phyloP scores from a whole-genome alignment of 176 grass and related monocot genomes.

The Cocos nucifera region DNA sequence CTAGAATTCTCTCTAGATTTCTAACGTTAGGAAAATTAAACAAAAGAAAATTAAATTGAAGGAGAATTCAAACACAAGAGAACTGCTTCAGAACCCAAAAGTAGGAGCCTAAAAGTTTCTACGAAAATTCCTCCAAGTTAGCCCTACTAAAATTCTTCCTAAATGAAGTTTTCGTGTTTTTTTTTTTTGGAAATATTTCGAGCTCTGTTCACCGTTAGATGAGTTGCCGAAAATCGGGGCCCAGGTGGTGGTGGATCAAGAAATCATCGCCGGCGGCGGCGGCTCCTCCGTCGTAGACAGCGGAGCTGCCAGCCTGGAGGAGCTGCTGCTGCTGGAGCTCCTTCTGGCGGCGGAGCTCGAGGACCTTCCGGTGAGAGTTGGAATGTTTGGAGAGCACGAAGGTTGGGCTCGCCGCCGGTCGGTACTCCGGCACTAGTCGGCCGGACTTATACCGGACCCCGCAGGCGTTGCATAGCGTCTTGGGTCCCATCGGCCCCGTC shows the following conservation, averaged over 20 bases:
- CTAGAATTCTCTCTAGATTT: constrained; percentile 31
- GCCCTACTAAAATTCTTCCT: constrained; percentile 22
- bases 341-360: constrained; percentile 26
- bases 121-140: too few species aligned
- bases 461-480: constrained; percentile 21
- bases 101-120: constrained; percentile 11
- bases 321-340: constrained; percentile 6
- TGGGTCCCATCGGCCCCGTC: constrained; percentile 18
- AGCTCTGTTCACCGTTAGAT: constrained; percentile 31
- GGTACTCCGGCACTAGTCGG: constrained; percentile 15
- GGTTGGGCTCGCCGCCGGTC: constrained; percentile 15
- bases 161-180: background rate
- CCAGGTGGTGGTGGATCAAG: constrained; percentile 10
- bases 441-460: constrained; percentile 21
- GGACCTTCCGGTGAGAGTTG: constrained; percentile 23
- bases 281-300: background rate
- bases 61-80: constrained; percentile 14
- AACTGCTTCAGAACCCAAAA: constrained; percentile 19
- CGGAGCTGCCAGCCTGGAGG: too few species aligned
- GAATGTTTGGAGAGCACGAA: constrained; percentile 17
- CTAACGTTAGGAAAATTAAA: constrained; percentile 27
- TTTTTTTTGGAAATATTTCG: constrained; percentile 13
- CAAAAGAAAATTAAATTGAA: constrained; percentile 40
- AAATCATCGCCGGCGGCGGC: background rate
- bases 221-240: constrained; percentile 8